These are phyloP conservation scores for Daldinia bambusicola DNA, from an alignment of 495 filamentous ascomycete genomes.

Conservation along the genomic window DNA sequence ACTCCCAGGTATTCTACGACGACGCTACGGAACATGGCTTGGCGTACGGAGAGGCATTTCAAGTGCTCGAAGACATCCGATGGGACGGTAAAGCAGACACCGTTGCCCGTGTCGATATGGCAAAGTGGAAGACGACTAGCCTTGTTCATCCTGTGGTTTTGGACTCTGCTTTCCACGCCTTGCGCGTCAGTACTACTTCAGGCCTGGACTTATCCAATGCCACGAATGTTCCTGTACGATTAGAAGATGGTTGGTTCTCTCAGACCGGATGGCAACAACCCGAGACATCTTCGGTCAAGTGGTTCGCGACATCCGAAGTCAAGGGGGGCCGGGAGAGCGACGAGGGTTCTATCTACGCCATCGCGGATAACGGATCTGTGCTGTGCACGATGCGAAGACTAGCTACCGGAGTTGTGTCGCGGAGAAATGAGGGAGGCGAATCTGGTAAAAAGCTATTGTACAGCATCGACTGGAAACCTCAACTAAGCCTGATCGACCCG, in stretches of 20 bases:
- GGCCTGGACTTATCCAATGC: constrained; percentile 31
- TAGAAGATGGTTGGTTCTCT: constrained; percentile 47
- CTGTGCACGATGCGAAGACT: constrained; percentile 41
- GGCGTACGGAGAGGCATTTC: constrained; percentile 46
- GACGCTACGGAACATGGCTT: constrained; percentile 41
- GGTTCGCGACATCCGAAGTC: constrained; percentile 20
- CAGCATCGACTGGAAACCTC: constrained; percentile 48
- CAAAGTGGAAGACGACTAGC: constrained; percentile 41
- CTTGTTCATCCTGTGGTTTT: constrained; percentile 55
- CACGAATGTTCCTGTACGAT: constrained; percentile 42
- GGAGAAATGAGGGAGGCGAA: constrained; percentile 9
- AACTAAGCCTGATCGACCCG: constrained; percentile 43
- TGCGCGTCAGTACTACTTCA: constrained; percentile 39
- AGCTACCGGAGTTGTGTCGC: constrained; percentile 34
- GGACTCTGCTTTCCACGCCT: constrained; percentile 53
- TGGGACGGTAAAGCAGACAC: constrained; percentile 42
- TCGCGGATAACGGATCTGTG: constrained; percentile 45
- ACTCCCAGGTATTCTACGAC: constrained; percentile 45
- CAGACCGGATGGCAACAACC: constrained; percentile 45
- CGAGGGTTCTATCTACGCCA: constrained; percentile 38
- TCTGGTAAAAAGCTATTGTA: constrained; percentile 43
- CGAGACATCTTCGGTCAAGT: constrained; percentile 34
- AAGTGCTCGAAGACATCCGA: constrained; percentile 41
- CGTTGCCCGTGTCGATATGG: constrained; percentile 39
- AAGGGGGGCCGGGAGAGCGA: constrained; percentile 22